Evolutionary conservation across 2,329 filamentous ascomycete genomes (phyloP).

Genomic region (Chrysoporthe puriensis): DNA sequence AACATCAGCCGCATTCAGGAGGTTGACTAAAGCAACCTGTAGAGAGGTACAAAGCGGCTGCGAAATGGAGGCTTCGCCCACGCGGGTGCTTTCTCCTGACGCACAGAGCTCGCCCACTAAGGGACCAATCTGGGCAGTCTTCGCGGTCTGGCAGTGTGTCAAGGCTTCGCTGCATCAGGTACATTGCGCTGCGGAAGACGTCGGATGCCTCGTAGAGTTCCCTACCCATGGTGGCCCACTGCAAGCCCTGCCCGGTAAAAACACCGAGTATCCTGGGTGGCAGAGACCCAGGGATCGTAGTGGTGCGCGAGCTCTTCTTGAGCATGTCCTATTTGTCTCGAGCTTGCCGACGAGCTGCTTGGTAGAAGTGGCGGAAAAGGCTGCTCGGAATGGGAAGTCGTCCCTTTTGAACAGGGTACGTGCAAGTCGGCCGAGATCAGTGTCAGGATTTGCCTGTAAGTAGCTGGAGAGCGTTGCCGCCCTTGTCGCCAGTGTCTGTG

Average conservation of each 20-base stretch:
- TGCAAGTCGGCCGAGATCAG: neutral
- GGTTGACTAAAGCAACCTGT: conserved; percentile 46
- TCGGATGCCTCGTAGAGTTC: neutral
- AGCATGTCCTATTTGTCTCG: neutral
- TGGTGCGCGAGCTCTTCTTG: neutral
- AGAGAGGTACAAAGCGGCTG: conserved; percentile 43
- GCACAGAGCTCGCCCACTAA: neutral
- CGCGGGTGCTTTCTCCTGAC: neutral
- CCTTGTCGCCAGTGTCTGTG: too few species aligned
- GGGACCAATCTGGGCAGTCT: neutral
- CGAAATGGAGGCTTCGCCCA: conserved; percentile 1
- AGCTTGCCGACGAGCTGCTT: neutral
- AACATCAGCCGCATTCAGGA: conserved; percentile 40
- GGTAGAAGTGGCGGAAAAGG: neutral
- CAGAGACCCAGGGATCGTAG: neutral
- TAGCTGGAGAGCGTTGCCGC: too few species aligned
- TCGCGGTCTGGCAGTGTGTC: neutral
- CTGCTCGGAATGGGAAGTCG: neutral
- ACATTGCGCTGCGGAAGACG: conserved; percentile 1
- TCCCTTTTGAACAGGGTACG: neutral
- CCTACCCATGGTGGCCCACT: conserved; percentile 40
- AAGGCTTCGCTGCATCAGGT: neutral
- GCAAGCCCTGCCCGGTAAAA: conserved; percentile 42
- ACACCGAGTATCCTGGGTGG: conserved; percentile 24
- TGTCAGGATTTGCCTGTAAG: too few species aligned